Base-by-base conservation (phyloP, 768 basidiomycete species). In the Suillus alpinus region DNA sequence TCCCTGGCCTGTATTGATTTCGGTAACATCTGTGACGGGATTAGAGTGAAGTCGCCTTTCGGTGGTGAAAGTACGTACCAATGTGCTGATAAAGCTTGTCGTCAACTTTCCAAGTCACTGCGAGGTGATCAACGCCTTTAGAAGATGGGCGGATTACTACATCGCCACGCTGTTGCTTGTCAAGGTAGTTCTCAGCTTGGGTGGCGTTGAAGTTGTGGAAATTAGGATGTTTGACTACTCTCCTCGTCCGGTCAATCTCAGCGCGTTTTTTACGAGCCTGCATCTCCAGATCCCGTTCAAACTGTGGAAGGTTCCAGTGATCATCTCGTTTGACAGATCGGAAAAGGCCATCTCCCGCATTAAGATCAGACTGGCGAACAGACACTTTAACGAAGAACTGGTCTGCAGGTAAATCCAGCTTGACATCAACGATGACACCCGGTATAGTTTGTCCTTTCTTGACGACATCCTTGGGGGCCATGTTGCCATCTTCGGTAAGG, bases 51-150 rank as follows among this genome's bases (percentile, higher is more conserved):
- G 52, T 59, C 16, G 29, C 31, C 44, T n/a, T 6, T 40, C 29
- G 20, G 23, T 50, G 40, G 20, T 13, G 20, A 59, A 40, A 43
- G 1, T 37, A 68, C 89, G 56, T 69, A 94, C 95, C 95, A 60
- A 99, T 91, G 70, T 99, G 97, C 70, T 98, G 97, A 74, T 92
- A 98, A 31, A 99, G 78, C 62, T 88, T 92, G 60, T 97, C 91
- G 64, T 95, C 96, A 2, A 99, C 95, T 76, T 98, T 99, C 97
- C 97, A 99, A 0, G 97, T 99, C 10, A 99, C 91, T 47, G 96
- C 96, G 40, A 99, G 80, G 76, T 98, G 97, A 67, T 97, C 85
- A 40, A 82, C 77, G 14, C 96, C 96, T 74, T 95, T 95, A 4
- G 96, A 98, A 18, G 95, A 96, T 0, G 97, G 97, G 49, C 97